Conservation (phyloP, 352 stramenopile species). For the Phytophthora kernoviae region DNA sequence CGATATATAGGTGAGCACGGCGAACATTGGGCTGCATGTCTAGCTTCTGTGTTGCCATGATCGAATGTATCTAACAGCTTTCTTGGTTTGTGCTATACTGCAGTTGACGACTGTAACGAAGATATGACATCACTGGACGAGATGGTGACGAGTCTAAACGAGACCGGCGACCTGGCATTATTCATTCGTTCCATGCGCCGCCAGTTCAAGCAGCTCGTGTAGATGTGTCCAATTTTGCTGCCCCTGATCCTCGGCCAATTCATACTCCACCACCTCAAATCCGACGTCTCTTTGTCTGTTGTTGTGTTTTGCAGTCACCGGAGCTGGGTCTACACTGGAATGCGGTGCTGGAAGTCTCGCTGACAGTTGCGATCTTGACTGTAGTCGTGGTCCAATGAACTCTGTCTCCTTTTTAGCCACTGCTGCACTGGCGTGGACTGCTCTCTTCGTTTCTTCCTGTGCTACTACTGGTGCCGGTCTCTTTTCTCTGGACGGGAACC, state of each 20-base stretch:
- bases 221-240: constrained; percentile 10
- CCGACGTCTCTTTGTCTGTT: constrained; percentile 40
- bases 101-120: constrained; percentile 73
- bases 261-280: constrained; percentile 38
- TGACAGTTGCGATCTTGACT: constrained; percentile 13
- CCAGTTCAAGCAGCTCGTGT: constrained; percentile 75
- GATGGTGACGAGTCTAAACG: constrained; percentile 70
- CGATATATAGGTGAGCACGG: constrained; percentile 54
- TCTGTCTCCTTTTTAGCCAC: constrained; percentile 10
- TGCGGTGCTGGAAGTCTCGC: neutral
- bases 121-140: constrained; percentile 46
- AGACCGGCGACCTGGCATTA: constrained; percentile 64
- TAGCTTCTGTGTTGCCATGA: too few relatives aligned
- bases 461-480: neutral
- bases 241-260: constrained; percentile 2
- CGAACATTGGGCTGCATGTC: neutral
- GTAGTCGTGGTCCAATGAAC: constrained; percentile 58
- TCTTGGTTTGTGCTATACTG: constrained; percentile 9
- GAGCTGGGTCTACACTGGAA: neutral
- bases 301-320: constrained; percentile 11
- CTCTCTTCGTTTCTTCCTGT: constrained; percentile 3
- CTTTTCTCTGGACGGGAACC: neutral
- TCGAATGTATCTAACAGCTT: neutral
- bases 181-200: constrained; percentile 84
- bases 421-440: constrained; percentile 13